Conservation (phyloP, 2,329 filamentous ascomycete species). For the Ophiosphaerella narmari region DNA sequence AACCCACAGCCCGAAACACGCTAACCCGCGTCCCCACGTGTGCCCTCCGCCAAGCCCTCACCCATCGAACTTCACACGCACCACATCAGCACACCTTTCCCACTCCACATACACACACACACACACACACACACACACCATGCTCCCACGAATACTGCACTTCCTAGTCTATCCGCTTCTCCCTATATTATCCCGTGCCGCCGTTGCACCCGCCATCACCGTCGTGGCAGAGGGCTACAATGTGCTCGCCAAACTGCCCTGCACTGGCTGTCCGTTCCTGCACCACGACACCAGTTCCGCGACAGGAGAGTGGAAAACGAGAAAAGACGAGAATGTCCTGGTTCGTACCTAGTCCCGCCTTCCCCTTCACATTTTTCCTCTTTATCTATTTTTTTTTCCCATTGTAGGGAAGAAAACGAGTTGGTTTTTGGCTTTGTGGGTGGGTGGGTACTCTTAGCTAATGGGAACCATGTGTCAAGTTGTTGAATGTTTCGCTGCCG, state of each 20-base stretch:
- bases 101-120: background rate
- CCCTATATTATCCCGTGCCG: slow-evolving; percentile 20
- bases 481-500: slow-evolving; percentile 39
- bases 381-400: background rate
- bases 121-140: background rate
- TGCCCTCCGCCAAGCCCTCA: slow-evolving; percentile 11
- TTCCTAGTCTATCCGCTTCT: background rate
- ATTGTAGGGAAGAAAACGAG: background rate
- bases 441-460: too few species aligned
- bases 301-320: slow-evolving; percentile 29
- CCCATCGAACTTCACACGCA: slow-evolving; percentile 6
- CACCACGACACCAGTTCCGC: slow-evolving; percentile 35
- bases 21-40: slow-evolving; percentile 12
- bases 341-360: background rate
- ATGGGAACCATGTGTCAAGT: slow-evolving; percentile 9
- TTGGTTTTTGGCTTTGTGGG: background rate
- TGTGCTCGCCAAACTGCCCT: slow-evolving; percentile 39
- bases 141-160: slow-evolving; percentile 15
- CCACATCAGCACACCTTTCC: slow-evolving; percentile 11
- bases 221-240: slow-evolving; percentile 36
- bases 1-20: background rate
- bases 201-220: slow-evolving; percentile 35
- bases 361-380: background rate
- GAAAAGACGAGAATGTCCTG: slow-evolving; percentile 34
- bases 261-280: slow-evolving; percentile 36